These are phyloP conservation scores for Choanephora cucurbitarum DNA, from an alignment of 371 early-diverging fungal species.

Conservation along the genomic window DNA sequence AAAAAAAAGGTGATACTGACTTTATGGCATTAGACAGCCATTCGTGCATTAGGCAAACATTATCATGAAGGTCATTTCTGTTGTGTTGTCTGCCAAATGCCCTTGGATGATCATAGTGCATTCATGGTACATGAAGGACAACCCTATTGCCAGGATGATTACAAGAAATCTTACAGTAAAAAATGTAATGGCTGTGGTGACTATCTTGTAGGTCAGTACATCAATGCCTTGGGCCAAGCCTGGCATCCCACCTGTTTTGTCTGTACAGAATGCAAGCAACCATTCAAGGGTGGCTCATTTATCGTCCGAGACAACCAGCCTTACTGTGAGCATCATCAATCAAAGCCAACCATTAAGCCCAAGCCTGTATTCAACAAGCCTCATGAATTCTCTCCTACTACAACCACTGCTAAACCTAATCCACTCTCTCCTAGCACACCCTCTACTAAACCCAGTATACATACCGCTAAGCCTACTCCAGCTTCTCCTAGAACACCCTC, in stretches of 20 bases:
- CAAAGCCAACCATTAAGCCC: constrained; percentile 11
- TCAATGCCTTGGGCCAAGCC: constrained; percentile 59
- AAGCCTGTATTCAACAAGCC: constrained; percentile 12
- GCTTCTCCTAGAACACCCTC: too few species aligned
- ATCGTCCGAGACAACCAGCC: constrained; percentile 59
- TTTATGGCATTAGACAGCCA: constrained; percentile 19
- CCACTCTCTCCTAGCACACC: too few species aligned
- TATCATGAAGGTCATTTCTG: constrained; percentile 30
- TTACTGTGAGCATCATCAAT: constrained; percentile 60
- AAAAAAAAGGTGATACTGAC: too few species aligned
- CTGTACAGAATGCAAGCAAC: constrained; percentile 60
- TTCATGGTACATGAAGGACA: constrained; percentile 24
- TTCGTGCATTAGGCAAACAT: constrained; percentile 27
- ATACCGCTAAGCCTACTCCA: too few species aligned
- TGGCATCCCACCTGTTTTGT: constrained; percentile 76
- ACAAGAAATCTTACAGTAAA: constrained; percentile 15
- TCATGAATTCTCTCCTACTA: background rate
- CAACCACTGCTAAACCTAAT: too few species aligned
- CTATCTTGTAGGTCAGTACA: constrained; percentile 58
- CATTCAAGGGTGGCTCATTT: constrained; percentile 52
- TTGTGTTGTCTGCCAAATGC: constrained; percentile 17
- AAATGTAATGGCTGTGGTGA: constrained; percentile 25
- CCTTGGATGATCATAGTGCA: constrained; percentile 18
- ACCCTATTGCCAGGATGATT: constrained; percentile 29
- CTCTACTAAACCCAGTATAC: too few species aligned